Base-by-base conservation (phyloP, 2,329 filamentous ascomycete genomes). In the Tolypocladium amazonense region DNA sequence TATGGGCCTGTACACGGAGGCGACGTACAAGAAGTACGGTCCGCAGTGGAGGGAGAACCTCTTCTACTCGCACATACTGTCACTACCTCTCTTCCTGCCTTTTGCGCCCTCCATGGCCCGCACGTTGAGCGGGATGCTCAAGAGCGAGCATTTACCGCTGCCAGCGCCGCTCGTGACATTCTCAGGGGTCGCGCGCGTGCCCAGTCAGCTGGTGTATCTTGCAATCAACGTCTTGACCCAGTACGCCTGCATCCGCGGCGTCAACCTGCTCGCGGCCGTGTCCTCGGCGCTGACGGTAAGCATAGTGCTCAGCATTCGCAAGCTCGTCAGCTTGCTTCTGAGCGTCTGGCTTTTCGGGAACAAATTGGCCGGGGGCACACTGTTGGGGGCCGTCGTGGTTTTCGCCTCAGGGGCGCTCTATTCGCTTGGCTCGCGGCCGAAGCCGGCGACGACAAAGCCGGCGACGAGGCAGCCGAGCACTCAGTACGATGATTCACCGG, bases 281-380 rank as follows among this genome's bases (percentile, higher is more conserved):
- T 90, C 90, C 4, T 93, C 92, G 4, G 95, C 94, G 0, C 81
- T 99, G 59, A 97, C 94, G 0, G 94, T 99, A 30, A 97, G 93
- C 1, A 96, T 99, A 67, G 92, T 97, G 56, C 80, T 99, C 62
- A 99, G 97, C 71, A 89, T 99, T 62, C 84, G 94, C 66, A 99
- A 99, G 75, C 79, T 99, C 25, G 88, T 96, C 59, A 97, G 92
- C 68, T 82, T 97, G 62, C 77, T 97, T 62, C 73, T 97, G 61
- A 97, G 92, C 67, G 95, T 97, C 61, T 93, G 92, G 83, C 74
- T 99, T 1, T 99, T 99, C 75, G 94, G 93, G 6, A 97, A 99
- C 71, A 76, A 82, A 45, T 78, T 99, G 64, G 85, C 88, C 15
- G 75, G 80, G 0, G 88, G 90, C 45, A 96, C 96, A 62, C 74